A percentile compares a stretch with the other conserved stretches of the same genome.
These are phyloP conservation scores for Malassezia psittaci DNA, from an alignment of 1,284 basidiomycete genomes.

Conservation along the genomic window DNA sequence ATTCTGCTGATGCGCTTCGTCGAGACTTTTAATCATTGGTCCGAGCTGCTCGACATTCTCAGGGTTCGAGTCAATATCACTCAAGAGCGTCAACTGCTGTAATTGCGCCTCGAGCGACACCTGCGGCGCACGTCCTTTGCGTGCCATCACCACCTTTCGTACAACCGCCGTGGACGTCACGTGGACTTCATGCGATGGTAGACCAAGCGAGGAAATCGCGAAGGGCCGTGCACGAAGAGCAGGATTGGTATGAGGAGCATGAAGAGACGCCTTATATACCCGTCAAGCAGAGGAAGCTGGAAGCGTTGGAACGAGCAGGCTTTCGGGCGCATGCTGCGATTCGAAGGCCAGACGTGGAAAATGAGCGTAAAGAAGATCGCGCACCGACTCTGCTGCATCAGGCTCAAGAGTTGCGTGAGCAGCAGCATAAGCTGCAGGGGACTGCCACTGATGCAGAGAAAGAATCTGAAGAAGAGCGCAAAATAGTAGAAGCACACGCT, in stretches of 20 bases:
- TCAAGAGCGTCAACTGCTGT: constrained; percentile 44
- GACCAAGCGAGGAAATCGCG: neutral
- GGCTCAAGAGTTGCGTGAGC: constrained; percentile 58
- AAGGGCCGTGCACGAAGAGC: constrained; percentile 17
- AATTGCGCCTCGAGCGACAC: constrained; percentile 45
- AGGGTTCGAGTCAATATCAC: constrained; percentile 36
- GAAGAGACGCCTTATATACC: constrained; percentile 64
- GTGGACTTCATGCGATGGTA: neutral
- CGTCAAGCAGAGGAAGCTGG: constrained; percentile 70
- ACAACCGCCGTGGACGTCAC: neutral
- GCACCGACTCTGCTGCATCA: constrained; percentile 50
- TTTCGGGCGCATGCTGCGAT: constrained; percentile 36
- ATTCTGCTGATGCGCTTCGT: constrained; percentile 79
- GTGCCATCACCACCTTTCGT: constrained; percentile 16
- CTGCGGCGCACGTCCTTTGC: constrained; percentile 26
- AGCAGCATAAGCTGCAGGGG: constrained; percentile 60
- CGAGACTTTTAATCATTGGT: constrained; percentile 55
- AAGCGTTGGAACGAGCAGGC: constrained; percentile 58
- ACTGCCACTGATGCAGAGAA: constrained; percentile 63
- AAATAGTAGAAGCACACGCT: constrained; percentile 81
- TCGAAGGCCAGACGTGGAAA: constrained; percentile 25
- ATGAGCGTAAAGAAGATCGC: constrained; percentile 58
- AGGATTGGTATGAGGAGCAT: constrained; percentile 31
- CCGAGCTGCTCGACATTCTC: constrained; percentile 48
- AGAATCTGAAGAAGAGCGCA: constrained; percentile 75